Percentiles rank a stretch among this genome's conserved stretches.
Conservation (phyloP, 352 stramenopile species). For the Phytophthora meadii region DNA sequence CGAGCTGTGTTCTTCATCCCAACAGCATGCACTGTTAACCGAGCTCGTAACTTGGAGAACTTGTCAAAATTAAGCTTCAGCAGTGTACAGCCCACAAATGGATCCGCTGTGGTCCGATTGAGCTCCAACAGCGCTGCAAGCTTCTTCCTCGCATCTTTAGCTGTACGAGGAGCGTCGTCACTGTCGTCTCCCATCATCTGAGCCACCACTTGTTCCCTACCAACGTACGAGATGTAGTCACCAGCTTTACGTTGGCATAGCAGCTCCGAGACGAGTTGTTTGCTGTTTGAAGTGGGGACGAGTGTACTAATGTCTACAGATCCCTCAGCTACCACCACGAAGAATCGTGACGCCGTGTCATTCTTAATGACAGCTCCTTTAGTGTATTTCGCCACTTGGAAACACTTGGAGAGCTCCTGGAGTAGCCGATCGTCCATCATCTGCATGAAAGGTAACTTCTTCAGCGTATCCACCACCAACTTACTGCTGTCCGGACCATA, state of each 20-base stretch:
- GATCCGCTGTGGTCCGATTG: conserved; percentile 62
- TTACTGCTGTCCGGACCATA: conserved; percentile 29
- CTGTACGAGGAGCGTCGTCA: conserved; percentile 18
- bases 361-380: conserved; percentile 56
- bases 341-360: conserved; percentile 46
- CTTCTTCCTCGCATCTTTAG: conserved; percentile 52
- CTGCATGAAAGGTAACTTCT: conserved; percentile 70
- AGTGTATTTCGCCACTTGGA: conserved; percentile 53
- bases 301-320: conserved; percentile 66
- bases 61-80: conserved; percentile 63
- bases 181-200: conserved; percentile 47
- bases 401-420: conserved; percentile 65
- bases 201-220: conserved; percentile 52
- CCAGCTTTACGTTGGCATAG: conserved; percentile 62
- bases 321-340: conserved; percentile 67
- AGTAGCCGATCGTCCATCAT: conserved; percentile 65
- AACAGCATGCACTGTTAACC: conserved; percentile 28
- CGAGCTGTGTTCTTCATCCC: conserved; percentile 58
- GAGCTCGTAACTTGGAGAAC: conserved; percentile 51
- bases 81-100: conserved; percentile 59
- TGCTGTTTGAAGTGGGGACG: conserved; percentile 45
- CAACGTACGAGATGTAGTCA: conserved; percentile 68
- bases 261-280: conserved; percentile 61
- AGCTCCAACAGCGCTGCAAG: conserved; percentile 65
- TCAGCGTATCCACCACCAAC: conserved; percentile 48